These are phyloP conservation scores for Curvularia spicifera DNA, from an alignment of 2,329 filamentous ascomycete species.

Conservation along the genomic window DNA sequence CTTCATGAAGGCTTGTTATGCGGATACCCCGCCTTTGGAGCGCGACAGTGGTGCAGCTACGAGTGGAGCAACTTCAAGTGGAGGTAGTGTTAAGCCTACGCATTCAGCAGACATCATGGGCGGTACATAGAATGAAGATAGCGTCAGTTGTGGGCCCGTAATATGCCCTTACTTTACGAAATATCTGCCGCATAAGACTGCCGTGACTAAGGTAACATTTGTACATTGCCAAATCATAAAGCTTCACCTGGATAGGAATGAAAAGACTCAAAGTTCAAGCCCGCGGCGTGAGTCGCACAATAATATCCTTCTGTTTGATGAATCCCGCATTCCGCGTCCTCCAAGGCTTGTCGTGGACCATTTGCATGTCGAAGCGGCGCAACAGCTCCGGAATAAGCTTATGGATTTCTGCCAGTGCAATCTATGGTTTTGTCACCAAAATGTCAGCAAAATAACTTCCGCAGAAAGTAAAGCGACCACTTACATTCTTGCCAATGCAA, in stretches of 20 bases:
- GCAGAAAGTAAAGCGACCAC: background rate
- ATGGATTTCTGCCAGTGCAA: conserved; percentile 23
- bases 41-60: conserved; percentile 2
- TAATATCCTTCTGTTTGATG: conserved; percentile 22
- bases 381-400: conserved; percentile 25
- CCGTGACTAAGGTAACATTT: background rate
- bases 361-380: conserved; percentile 19
- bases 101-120: conserved; percentile 10
- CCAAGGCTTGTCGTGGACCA: conserved; percentile 26
- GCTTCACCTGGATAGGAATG: background rate
- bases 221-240: background rate
- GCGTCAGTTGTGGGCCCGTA: background rate
- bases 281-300: conserved; percentile 7
- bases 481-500: conserved; percentile 32
- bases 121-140: background rate
- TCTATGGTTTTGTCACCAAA: conserved; percentile 6
- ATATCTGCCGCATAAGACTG: background rate
- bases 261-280: background rate
- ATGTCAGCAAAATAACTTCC: background rate
- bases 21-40: conserved; percentile 47
- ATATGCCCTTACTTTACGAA: background rate
- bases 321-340: conserved; percentile 25
- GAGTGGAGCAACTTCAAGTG: background rate
- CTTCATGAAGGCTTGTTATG: conserved; percentile 45
- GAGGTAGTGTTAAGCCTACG: conserved; percentile 7